Base-by-base conservation (phyloP, 768 basidiomycete genomes). In the Mycena kentingensis region DNA sequence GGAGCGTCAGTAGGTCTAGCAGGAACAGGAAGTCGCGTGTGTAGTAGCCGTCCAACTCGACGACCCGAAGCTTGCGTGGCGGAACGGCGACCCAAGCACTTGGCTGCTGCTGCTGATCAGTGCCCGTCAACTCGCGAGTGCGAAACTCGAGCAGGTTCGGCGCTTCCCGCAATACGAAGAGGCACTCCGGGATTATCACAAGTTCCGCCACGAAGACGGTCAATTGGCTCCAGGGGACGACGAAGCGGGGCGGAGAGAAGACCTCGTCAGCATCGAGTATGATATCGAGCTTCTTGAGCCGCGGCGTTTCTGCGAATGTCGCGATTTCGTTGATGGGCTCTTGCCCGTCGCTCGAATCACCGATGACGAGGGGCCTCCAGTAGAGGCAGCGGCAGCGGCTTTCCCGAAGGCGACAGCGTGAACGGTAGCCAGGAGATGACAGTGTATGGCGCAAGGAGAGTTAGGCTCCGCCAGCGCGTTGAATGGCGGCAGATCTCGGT, bases 401-500 rank as follows among this genome's bases (percentile, higher is more conserved):
- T n/a, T n/a, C n/a, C n/a, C n/a, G n/a, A n/a, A n/a, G n/a, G n/a
- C n/a, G n/a, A n/a, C n/a, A n/a, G n/a, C n/a, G n/a, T n/a, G 25
- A 42, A 24, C 7, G 22, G 21, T 8, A 42, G 41, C 11, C 24
- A 5, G 5, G 7, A 5, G 19, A 42, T 19, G 7, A 26, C 25
- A 12, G 5, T 25, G 8, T 11, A 26, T 42, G 41, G 41, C n/a
- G 26, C 11, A 10, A 24, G 12, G 41, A 48, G 52, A 41, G 16
- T 39, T n/a, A 54, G 26, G 10, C 35, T 29, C 2, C 5, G 39
- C 52, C 52, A 54, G 15, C 38, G 46, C 25, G 29, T 15, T 5
- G 52, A 32, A 39, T 48, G 22, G 29, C 31, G 29, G 18, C 52
- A 54, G 5, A 54, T 41, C 5, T 36, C 42, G 18, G 32, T 8